Evolutionary conservation across 345 rosid species (phyloP), one percentile per base, ranked within the genome.

Genomic region (Barbarea vulgaris): DNA sequence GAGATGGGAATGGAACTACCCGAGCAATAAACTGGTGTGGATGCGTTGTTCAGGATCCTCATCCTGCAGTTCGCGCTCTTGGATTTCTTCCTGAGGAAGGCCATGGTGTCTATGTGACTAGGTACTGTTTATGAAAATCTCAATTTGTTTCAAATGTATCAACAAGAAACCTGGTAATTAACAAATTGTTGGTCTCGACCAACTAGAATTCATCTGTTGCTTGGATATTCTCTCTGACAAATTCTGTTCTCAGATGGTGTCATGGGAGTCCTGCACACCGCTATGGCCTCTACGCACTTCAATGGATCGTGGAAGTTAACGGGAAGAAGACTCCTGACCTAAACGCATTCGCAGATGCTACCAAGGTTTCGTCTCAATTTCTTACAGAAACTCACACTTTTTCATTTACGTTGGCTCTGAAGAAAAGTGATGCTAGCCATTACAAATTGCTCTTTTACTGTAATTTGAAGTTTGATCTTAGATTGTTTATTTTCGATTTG

Each of bases 71-170:
- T 15, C 97, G 97, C 17, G 95, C 97, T 57, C 99, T 95, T 70
- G 97, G 99, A n/a, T 95, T 90, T 76, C 96, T 95, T 78, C 99
- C 97, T 19, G 88, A 90, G 79, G 97, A 92, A 87, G 99, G 99
- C 37, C 97, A 90, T 78, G 99, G 99, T 58, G 97, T 92, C 58
- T 95, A 88, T 73, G 90, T 90, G n/a, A 85, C 89, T 42, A 87
- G 89, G 99, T 90, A 68, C 75, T 58, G 14, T 9, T 17, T 48
- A 75, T 39, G 19, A 21, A 31, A 71, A 58, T 48, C 31, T 68
- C 33, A 57, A 17, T 33, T 56, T 56, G 21, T 27, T 44, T 56
- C 31, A 22, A 18, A n/a, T 67, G 31, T 50, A 31, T 62, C 1
- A 75, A 58, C 60, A 73, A 8, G 54, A 13, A 71, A 60, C 19